phyloP scores from a whole-genome alignment of 1,284 basidiomycete genomes.

The Volvariella volvacea region DNA sequence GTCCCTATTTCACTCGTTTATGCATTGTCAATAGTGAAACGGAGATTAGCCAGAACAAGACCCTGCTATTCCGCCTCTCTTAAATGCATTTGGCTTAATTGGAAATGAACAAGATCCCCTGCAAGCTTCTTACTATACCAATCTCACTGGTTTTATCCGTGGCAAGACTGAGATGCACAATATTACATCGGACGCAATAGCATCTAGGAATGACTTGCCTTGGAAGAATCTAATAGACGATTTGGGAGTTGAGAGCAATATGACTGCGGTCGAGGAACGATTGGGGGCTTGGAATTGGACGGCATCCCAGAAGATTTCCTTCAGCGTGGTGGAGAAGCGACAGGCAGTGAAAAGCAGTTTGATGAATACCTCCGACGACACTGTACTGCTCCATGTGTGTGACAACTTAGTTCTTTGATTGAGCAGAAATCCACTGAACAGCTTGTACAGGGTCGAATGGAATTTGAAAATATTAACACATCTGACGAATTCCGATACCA shows the following conservation, averaged over 20 bases:
- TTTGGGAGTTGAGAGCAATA: slow-evolving; percentile 42
- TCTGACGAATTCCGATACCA: slow-evolving; percentile 58
- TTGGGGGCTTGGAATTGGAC: slow-evolving; percentile 67
- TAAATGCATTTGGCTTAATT: slow-evolving; percentile 42
- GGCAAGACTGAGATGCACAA: slow-evolving; percentile 58
- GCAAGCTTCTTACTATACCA: slow-evolving; percentile 58
- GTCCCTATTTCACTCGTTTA: slow-evolving; percentile 18
- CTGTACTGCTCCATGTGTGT: slow-evolving; percentile 61
- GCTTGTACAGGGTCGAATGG: slow-evolving; percentile 55
- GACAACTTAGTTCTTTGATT: background rate
- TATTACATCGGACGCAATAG: slow-evolving; percentile 40
- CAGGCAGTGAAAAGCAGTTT: slow-evolving; percentile 22
- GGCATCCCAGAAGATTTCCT: slow-evolving; percentile 48
- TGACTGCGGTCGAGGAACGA: slow-evolving; percentile 39
- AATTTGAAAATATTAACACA: slow-evolving; percentile 45
- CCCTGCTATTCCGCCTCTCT: slow-evolving; percentile 37
- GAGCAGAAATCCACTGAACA: slow-evolving; percentile 1
- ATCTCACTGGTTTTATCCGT: slow-evolving; percentile 71
- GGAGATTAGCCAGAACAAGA: slow-evolving; percentile 42
- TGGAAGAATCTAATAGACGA: slow-evolving; percentile 47
- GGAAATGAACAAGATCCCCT: slow-evolving; percentile 39
- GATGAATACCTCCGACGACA: slow-evolving; percentile 29
- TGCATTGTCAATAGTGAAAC: slow-evolving; percentile 3
- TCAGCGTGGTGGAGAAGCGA: slow-evolving; percentile 62
- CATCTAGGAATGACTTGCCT: slow-evolving; percentile 25